Base-by-base conservation (phyloP, 192 early-diverging fungal species). In the Gaertneriomyces semiglobifer region DNA sequence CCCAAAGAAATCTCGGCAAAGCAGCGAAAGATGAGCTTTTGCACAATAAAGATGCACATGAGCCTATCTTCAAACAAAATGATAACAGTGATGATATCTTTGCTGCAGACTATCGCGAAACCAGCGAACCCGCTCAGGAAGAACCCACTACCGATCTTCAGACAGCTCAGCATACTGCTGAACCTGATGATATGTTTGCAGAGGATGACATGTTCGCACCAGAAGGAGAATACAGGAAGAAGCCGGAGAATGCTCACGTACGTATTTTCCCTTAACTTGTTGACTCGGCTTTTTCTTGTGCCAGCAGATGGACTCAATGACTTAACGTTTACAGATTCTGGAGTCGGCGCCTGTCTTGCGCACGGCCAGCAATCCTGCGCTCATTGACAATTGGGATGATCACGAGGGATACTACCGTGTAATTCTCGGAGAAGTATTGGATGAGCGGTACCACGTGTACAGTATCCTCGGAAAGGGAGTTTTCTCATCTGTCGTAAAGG, bases 331-430 rank as follows among this genome's bases (percentile, higher is more conserved):
- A 4, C 53, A 79, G 70, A 74, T 69, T 53, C 71, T 79, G 38
- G 71, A 83, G 8, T 70, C 77, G 11, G 73, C 69, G n/a, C 60
- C 71, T 10, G 75, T 77, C 6, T 62, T 75, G 33, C 75, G 78
- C 14, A 16, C 71, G 14, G 71, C 81, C 7, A 72, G 77, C 51
- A 73, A 80, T 58, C 80, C 80, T 16, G 73, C 79, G 7, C 72
- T 92, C 1, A 77, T 82, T 41, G 96, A 96, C 66, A 96, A 92
- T 63, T 95, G 90, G 91, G 96, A 98, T 74, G 96, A 99, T 68
- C 81, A 86, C 8, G 96, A 99, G 62, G 96, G 96, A 40, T 99
- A 99, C 83, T 99, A 98, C 74, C 86, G 93, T 74, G 82, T 88
- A 47, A 85, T 93, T 50, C 80, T 93, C 40, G 94, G 94, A 10